phyloP scores from a whole-genome alignment of 495 filamentous ascomycete genomes.

The Hypoxylon intermedium region DNA sequence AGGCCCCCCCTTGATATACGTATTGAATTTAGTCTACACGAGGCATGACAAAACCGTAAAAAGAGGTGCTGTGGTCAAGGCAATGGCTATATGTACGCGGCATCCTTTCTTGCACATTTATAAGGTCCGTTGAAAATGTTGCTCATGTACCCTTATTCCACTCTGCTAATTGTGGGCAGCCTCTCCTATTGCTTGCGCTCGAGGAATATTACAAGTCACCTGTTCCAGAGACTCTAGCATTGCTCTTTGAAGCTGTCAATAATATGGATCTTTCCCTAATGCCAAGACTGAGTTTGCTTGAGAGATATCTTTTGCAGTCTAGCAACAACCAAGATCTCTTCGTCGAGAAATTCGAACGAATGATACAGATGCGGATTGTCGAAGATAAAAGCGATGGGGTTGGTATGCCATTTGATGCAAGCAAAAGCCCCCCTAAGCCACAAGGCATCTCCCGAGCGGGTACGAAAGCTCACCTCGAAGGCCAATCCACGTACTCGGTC shows the following conservation, averaged over 20 bases:
- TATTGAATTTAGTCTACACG: constrained; percentile 96
- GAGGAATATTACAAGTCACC: constrained; percentile 98
- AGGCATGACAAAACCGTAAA: constrained; percentile 93
- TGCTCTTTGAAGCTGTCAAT: constrained; percentile 91
- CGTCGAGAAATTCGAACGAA: constrained; percentile 94
- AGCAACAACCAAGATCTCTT: constrained; percentile 97
- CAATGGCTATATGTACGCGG: constrained; percentile 98
- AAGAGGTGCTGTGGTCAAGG: constrained; percentile 93
- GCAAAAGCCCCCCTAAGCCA: constrained; percentile 54
- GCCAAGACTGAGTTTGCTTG: constrained; percentile 82
- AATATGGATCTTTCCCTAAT: constrained; percentile 95
- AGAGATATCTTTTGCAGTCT: constrained; percentile 83
- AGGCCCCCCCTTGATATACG: constrained; percentile 94
- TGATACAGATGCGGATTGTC: constrained; percentile 73
- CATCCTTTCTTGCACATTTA: constrained; percentile 99
- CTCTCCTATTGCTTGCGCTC: constrained; percentile 88
- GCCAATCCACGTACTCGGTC: constrained; percentile 63
- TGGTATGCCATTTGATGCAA: constrained; percentile 54
- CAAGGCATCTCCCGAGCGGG: constrained; percentile 60
- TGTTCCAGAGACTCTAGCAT: constrained; percentile 84
- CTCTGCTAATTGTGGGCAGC: constrained; percentile 60
- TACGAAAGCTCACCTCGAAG: constrained; percentile 61
- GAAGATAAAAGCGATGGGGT: constrained; percentile 55
- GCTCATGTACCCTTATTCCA: not conserved
- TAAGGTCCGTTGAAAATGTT: constrained; percentile 65